Evolutionary conservation across 768 basidiomycete species (phyloP).

Genomic region (Rhodotorula toruloides): DNA sequence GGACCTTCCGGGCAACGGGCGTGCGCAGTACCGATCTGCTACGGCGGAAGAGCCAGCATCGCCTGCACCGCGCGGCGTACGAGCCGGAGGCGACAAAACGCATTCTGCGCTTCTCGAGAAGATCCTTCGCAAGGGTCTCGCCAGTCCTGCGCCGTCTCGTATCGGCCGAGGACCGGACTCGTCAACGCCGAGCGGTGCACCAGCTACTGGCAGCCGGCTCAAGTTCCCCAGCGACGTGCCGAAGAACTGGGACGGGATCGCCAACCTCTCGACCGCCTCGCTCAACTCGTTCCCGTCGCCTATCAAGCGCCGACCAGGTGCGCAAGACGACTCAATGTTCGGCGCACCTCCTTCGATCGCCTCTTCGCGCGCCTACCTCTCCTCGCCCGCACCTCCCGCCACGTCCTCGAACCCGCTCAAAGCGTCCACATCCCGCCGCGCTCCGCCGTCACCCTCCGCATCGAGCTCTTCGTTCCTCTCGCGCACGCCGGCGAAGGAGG

Average conservation of each 20-base stretch:
- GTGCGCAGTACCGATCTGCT: background rate
- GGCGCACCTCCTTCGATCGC: conserved; percentile 52
- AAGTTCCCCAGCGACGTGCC: conserved; percentile 58
- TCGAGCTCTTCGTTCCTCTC: too few relatives aligned
- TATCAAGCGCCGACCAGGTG: conserved; percentile 50
- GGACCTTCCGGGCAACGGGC: conserved; percentile 2
- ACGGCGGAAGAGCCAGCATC: background rate
- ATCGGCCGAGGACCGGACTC: conserved; percentile 45
- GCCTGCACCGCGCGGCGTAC: background rate
- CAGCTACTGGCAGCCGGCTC: conserved; percentile 54
- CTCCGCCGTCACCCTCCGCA: too few relatives aligned
- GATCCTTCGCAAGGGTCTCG: conserved; percentile 46
- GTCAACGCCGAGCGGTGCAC: conserved; percentile 54
- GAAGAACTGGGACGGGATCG: conserved; percentile 64
- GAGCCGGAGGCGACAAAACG: conserved; percentile 24
- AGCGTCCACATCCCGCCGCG: too few relatives aligned
- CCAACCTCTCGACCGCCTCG: conserved; percentile 59
- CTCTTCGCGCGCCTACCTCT: conserved; percentile 1
- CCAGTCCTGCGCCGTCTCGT: conserved; percentile 53
- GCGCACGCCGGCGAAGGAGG: conserved; percentile 67
- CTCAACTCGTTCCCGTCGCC: conserved; percentile 49
- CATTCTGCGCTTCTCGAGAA: conserved; percentile 42
- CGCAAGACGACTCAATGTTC: conserved; percentile 49
- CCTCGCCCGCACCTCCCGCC: conserved; percentile 44
- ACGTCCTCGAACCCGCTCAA: too few relatives aligned